Evolutionary conservation across 805 yeast genomes (phyloP), one percentile per base, ranked within the genome.

Genomic region (Yarrowia divulgata): DNA sequence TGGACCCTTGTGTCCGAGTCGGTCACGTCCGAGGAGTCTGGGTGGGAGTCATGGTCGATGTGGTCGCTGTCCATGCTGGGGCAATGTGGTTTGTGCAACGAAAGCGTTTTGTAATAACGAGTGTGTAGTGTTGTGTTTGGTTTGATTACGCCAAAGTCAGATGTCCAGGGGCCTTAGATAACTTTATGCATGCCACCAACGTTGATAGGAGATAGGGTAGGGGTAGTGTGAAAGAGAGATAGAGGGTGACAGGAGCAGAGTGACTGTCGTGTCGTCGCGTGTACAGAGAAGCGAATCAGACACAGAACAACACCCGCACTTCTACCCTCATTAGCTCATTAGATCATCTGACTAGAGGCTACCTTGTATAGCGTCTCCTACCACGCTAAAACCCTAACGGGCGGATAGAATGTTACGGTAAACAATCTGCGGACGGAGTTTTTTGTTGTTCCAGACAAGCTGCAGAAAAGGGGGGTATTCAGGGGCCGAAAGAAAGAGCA

Each of bases 141-240:
- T 57, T 29, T 34, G 66, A 60, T 45, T 43, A 57, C 40, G 64
- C 32, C 29, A 42, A 57, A 43, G 64, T 57, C 64, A 57, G 66
- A 43, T 45, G 66, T 60, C 66, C 40, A 60, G 66, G 66, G 66
- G 66, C 50, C 52, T 16, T 42, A 29, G 63, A 57, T 57, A 60
- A 60, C 66, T 45, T 43, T 60, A 60, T 60, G 66, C 66, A 60
- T 18, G 34, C 49, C 19, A 12, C 49, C 43, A 60, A 60, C 48
- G 63, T 40, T 57, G 66, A 60, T 60, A 43, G 34, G 8, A 34
- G 8, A 23, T 2, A 23, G 29, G 29, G 29, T 23, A 23, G 29
- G 29, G 29, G 29, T 23, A n/a, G n/a, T n/a, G 2, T 23, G 29
- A 23, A 23, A 23, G 29, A 23, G 29, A 23, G 29, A 23, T 23